Base-by-base conservation (phyloP, 176 grass and related monocot species). In the Tillandsia leiboldiana region DNA sequence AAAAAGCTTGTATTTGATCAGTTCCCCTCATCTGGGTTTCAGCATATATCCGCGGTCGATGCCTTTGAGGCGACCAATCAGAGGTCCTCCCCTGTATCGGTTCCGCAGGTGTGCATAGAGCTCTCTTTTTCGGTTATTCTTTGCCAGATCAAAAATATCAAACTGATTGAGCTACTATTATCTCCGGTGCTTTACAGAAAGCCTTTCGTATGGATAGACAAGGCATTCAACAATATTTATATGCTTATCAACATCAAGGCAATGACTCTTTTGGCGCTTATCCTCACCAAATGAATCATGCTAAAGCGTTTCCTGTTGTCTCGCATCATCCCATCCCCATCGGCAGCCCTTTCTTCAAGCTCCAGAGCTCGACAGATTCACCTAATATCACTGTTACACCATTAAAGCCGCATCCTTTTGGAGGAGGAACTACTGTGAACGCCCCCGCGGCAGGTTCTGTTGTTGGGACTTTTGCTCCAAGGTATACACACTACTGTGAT, bases 1-100 rank as follows among this genome's bases (percentile, higher is more conserved):
- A 83, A 77, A 51, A 81, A 78, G 66, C 28, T 26, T 54, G 6
- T 48, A 14, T 63, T 80, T 28, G 74, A 82, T 42, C 77, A 87
- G 1, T 82, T 85, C 70, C 73, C 83, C 24, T 20, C 78, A 51
- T 87, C 86, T 9, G 86, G 78, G 26, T 89, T 85, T 73, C 77
- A 78, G 24, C 78, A 70, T 27, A 71, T 53, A 27, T 49, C 48
- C 1, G 11, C 49, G 1, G 62, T 72, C 0, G 83, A 90, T 23
- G 69, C 73, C 74, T 86, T 81, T 50, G 74, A 86, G 11, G 50
- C 50, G 9, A 33, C 50, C 69, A 65, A 54, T 54, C 67, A 72
- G 3, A 68, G 63, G 58, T 62, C 77, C 10, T 12, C 77, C 12
- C 79, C 71, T 33, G 57, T 63, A n/a, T 74, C 79, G 6, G 68